Evolutionary conservation across 2,329 filamentous ascomycete genomes (phyloP).

Genomic region (Xylaria multiplex): DNA sequence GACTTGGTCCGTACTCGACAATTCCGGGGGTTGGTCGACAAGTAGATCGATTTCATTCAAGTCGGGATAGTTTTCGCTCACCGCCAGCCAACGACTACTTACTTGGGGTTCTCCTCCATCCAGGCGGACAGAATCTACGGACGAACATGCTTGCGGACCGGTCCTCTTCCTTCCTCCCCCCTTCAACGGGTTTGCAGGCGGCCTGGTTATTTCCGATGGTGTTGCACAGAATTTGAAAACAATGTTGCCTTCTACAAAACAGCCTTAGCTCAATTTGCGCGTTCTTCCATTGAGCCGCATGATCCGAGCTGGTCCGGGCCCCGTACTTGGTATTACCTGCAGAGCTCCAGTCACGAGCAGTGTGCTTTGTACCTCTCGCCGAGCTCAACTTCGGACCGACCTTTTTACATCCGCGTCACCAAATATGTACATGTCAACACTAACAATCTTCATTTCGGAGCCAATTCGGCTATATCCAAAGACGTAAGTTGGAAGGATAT

Average conservation of each 20-base stretch:
- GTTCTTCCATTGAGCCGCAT: constrained; percentile 24
- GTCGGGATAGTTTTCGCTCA: constrained; percentile 7
- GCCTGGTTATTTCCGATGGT: neutral
- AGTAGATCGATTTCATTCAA: neutral
- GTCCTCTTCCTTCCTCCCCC: constrained; percentile 1
- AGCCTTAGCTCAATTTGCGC: neutral
- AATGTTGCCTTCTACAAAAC: constrained; percentile 8
- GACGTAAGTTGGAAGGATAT: neutral
- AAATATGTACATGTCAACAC: neutral
- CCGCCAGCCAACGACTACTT: constrained; percentile 6
- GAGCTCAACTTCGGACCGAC: constrained; percentile 4
- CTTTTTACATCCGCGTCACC: neutral
- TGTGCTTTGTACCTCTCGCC: neutral
- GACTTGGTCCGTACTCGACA: neutral
- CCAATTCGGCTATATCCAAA: neutral
- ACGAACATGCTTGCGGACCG: constrained; percentile 13
- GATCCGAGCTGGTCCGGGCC: constrained; percentile 1
- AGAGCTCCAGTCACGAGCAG: constrained; percentile 4
- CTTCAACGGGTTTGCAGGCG: neutral
- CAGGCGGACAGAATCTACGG: neutral
- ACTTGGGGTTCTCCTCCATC: too few species aligned
- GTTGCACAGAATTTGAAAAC: constrained; percentile 12
- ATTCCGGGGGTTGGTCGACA: neutral
- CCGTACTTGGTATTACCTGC: constrained; percentile 8
- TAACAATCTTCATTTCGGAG: neutral